Evolutionary conservation across 108 stramenopile genomes (phyloP).

Genomic region (Mediolabrus comicus): DNA sequence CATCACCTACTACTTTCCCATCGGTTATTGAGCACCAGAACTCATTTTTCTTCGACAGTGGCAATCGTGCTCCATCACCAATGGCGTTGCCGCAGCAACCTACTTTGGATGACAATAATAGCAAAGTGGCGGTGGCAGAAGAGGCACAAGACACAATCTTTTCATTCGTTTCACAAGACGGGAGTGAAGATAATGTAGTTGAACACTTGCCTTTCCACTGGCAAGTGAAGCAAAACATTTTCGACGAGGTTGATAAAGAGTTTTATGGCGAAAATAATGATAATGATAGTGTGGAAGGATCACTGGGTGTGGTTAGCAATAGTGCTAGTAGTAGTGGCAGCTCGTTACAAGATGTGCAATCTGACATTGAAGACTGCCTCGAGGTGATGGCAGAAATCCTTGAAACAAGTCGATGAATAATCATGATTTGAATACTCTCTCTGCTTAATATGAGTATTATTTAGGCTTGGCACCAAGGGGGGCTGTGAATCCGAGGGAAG

Average conservation of each 20-base stretch:
- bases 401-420: not conserved
- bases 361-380: not conserved
- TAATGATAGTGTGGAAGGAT: not conserved
- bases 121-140: not conserved
- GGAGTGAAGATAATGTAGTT: not conserved
- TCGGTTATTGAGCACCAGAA: not conserved
- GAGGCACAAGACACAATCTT: not conserved
- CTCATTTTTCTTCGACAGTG: not conserved
- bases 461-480: no score
- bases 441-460: not conserved
- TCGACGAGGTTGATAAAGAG: not conserved
- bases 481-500: not conserved
- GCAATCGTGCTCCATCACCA: not conserved
- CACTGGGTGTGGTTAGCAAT: not conserved
- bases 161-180: not conserved
- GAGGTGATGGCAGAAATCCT: not conserved
- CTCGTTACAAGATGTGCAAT: not conserved
- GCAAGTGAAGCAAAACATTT: not conserved
- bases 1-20: not conserved
- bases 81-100: not conserved
- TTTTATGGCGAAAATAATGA: not conserved
- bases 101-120: no score
- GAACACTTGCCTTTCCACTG: no score
- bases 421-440: not conserved
- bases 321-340: not conserved